Evolutionary conservation across 2,329 filamentous ascomycete genomes (phyloP), one percentile per base, ranked within the genome.

Genomic region (Curvularia sp.): DNA sequence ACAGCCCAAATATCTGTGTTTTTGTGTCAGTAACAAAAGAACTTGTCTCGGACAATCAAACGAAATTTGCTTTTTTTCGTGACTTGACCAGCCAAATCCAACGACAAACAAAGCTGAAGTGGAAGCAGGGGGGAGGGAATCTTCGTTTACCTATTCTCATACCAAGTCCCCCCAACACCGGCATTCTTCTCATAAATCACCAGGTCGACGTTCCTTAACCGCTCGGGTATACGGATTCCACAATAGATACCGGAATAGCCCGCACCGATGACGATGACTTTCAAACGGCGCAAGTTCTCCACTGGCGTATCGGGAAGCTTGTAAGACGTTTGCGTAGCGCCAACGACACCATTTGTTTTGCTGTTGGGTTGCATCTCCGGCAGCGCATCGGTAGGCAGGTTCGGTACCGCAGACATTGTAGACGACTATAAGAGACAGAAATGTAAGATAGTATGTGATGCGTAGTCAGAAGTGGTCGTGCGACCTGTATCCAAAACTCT

Each of bases 141-240:
- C 7, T n/a, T 39, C 43, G 21, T 52, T 43, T 55, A 72, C 65
- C 64, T 68, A 28, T 73, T 79, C 61, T 79, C 78, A 28, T 70
- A 80, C 78, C 78, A 77, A 1, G 73, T 74, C 3, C 74, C 73
- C 13, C 78, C 77, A 18, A 80, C 69, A 2, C 77, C 77, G 7
- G 65, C 73, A 60, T 80, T 80, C 72, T 80, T 80, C 59, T 80
- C 79, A 46, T 80, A 80, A 6, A 79, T 78, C 13, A 74, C 71
- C 13, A 80, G 61, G 3, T 78, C 75, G 13, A 77, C 75, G 58
- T 80, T 80, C 47, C 67, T 65, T 3, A 78, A 53, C 46, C 69
- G 68, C 58, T 81, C 78, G 1, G 79, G 78, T 59, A 81, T 78
- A 5, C 79, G 70, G 49, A 81, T 81, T 3, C 78, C 78, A 36